A percentile compares a stretch with the other conserved stretches of the same genome.
Evolutionary conservation across 176 grass and related monocot species (phyloP).

Genomic region (Carex scoparia): DNA sequence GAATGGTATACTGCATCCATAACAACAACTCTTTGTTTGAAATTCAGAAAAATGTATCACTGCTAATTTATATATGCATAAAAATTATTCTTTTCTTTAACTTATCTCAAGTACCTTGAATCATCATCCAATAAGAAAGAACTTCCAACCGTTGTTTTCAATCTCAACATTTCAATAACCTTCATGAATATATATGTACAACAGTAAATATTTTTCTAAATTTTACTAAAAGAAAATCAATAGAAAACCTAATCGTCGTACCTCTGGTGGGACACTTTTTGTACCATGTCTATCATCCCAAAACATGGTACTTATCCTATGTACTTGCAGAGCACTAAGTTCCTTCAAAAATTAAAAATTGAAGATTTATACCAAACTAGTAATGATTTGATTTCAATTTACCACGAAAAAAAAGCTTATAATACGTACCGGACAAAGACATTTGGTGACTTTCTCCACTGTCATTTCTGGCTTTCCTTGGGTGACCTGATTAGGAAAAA

Average conservation of each 20-base stretch:
- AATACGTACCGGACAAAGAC: conserved; percentile 77
- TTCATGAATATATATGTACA: conserved; percentile 62
- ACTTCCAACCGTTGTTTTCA: conserved; percentile 61
- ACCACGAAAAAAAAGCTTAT: conserved; percentile 16
- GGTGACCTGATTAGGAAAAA: conserved; percentile 44
- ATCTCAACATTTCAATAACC: conserved; percentile 70
- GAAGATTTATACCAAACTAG: neutral
- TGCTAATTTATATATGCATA: neutral
- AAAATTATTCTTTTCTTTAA: neutral
- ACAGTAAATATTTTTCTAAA: conserved; percentile 9
- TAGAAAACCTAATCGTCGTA: conserved; percentile 31
- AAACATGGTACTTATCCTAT: conserved; percentile 98
- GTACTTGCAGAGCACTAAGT: conserved; percentile 85
- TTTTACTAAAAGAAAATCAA: neutral
- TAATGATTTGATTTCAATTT: conserved; percentile 18
- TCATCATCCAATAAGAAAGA: conserved; percentile 93
- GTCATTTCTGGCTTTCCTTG: conserved; percentile 96
- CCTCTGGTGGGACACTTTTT: conserved; percentile 78
- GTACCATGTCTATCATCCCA: conserved; percentile 95
- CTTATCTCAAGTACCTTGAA: conserved; percentile 45
- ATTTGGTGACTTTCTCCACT: conserved; percentile 71
- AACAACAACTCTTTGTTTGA: conserved; percentile 20
- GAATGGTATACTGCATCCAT: conserved; percentile 72
- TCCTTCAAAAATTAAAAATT: conserved; percentile 42
- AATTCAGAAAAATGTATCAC: neutral